Conservation (phyloP, 495 filamentous ascomycete genomes). For the Xylaria nigripes region DNA sequence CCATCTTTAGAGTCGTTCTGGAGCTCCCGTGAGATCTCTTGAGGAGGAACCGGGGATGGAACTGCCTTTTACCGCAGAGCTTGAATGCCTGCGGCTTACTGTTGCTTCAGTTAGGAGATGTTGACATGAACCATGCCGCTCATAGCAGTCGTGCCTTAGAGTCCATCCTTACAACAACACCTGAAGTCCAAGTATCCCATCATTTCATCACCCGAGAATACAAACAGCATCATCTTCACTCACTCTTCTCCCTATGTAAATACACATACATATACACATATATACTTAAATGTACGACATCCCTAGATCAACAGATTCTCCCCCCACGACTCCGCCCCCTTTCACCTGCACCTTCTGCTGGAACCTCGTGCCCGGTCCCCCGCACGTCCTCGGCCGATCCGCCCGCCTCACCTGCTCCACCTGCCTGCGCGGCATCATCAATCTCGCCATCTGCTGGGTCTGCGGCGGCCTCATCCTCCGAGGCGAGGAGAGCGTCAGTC, state of each 20-base stretch:
- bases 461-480: slow-evolving; percentile 39
- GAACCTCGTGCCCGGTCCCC: slow-evolving; percentile 19
- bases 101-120: background rate
- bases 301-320: background rate
- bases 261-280: background rate
- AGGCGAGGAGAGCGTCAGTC: slow-evolving; percentile 37
- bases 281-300: background rate
- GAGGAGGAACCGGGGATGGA: background rate
- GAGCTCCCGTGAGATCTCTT: background rate
- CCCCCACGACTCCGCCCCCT: slow-evolving; percentile 1
- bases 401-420: slow-evolving; percentile 33
- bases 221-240: background rate
- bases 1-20: background rate
- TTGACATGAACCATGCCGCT: background rate
- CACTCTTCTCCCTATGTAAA: background rate
- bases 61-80: background rate
- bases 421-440: slow-evolving; percentile 33
- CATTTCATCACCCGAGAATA: background rate
- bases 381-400: slow-evolving; percentile 21
- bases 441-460: slow-evolving; percentile 42
- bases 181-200: background rate
- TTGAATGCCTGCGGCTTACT: background rate
- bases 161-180: background rate
- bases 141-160: background rate
- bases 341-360: slow-evolving; percentile 47